Base-by-base conservation (phyloP, 352 stramenopile species). In the Sclerospora graminicola region DNA sequence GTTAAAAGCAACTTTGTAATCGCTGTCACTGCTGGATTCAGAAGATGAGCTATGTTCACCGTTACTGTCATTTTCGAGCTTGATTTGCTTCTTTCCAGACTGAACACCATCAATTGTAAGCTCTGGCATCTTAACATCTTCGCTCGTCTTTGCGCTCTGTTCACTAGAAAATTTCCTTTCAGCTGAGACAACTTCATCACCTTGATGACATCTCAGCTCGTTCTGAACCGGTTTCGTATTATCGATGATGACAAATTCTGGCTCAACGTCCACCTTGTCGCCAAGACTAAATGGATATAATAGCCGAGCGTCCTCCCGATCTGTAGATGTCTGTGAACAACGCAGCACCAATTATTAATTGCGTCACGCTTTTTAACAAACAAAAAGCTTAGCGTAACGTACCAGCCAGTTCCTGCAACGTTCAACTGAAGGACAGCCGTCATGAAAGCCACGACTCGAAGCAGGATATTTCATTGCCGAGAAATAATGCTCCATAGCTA, bases 401-500 rank as follows among this genome's bases (percentile, higher is more conserved):
- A 76, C 53, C 54, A 81, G 51, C 68, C 68, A 81, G 48, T 81
- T 81, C 35, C 63, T 62, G 5, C 63, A 62, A 15, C 41, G 34
- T n/a, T 64, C 68, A 37, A 81, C 47, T 13, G 54, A 51, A 19
- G 53, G 41, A 13, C 51, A 60, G 8, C 65, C 60, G 31, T 78
- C 68, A 58, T 15, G 31, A 32, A 45, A 43, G 13, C 53, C 41
- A 14, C 40, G 27, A 57, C 61, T 52, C 16, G 40, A 35, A 27
- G 58, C 35, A 8, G 53, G 51, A 28, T 69, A 63, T 26, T 70
- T 61, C 8, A 84, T 55, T 20, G 59, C 54, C 15, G 76, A 78
- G 46, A 81, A 52, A 41, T 75, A 83, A 36, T 79, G 57, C 40
- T 81, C 69, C 39, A 88, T 49, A 5, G 76, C 76, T 19, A 70